These are phyloP conservation scores for Orychophragmus violaceus DNA, from an alignment of 345 rosid species.

Conservation along the genomic window DNA sequence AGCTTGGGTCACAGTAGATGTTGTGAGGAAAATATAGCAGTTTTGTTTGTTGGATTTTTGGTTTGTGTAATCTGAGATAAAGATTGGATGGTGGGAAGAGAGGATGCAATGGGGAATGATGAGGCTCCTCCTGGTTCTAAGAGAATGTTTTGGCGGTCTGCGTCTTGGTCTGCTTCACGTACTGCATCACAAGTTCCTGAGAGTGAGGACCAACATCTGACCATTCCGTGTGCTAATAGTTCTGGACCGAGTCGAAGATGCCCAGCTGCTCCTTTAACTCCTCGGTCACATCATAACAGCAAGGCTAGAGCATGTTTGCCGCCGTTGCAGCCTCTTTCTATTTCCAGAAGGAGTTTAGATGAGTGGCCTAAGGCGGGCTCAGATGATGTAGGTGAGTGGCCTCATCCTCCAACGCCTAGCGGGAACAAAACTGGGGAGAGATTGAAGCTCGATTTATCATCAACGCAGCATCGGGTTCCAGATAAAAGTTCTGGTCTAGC, in stretches of 20 bases:
- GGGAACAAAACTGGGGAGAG: slow-evolving; percentile 82
- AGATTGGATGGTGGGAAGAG: slow-evolving; percentile 87
- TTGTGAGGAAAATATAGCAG: slow-evolving; percentile 8
- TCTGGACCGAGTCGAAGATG: slow-evolving; percentile 50
- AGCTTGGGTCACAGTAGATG: slow-evolving; percentile 10
- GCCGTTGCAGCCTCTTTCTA: slow-evolving; percentile 86
- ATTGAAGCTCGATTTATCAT: slow-evolving; percentile 83
- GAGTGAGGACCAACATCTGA: slow-evolving; percentile 41
- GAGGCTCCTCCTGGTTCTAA: slow-evolving; percentile 50
- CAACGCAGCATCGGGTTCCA: slow-evolving; percentile 49
- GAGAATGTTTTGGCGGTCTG: slow-evolving; percentile 91
- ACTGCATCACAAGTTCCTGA: slow-evolving; percentile 55
- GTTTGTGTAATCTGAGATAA: slow-evolving; percentile 11
- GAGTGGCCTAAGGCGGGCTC: slow-evolving; percentile 99
- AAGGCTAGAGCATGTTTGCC: slow-evolving; percentile 94
- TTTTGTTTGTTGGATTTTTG: slow-evolving; percentile 22
- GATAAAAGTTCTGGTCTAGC: slow-evolving; percentile 68
- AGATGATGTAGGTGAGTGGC: slow-evolving; percentile 97
- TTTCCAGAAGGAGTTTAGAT: slow-evolving; percentile 86
- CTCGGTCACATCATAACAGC: slow-evolving; percentile 79
- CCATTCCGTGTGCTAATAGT: slow-evolving; percentile 33
- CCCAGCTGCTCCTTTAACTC: slow-evolving; percentile 69
- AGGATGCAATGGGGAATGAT: slow-evolving; percentile 55
- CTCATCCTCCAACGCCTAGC: slow-evolving; percentile 79
- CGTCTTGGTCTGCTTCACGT: slow-evolving; percentile 95